Percentiles rank a stretch among this genome's conserved stretches.
Evolutionary conservation across 345 rosid species (phyloP).

Genomic region (Lepidium africanum): DNA sequence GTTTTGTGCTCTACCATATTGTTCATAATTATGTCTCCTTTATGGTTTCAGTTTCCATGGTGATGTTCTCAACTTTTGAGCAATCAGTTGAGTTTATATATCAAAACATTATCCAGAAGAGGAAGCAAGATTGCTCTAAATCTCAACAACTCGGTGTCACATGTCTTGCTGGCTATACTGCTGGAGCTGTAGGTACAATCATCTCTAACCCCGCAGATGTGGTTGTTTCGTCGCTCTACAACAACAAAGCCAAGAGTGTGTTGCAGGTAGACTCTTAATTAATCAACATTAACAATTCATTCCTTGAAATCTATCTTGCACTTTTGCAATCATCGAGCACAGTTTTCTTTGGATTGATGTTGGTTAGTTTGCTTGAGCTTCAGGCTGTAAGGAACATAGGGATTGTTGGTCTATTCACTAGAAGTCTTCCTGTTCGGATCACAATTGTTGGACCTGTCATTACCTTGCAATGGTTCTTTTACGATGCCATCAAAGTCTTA

Average conservation of each 20-base stretch:
- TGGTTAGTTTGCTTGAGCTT: conserved; percentile 3
- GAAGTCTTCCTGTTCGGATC: conserved; percentile 58
- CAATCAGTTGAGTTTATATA: conserved; percentile 56
- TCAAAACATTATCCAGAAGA: conserved; percentile 31
- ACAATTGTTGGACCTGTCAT: conserved; percentile 55
- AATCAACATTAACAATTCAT: neutral
- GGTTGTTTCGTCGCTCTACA: conserved; percentile 47
- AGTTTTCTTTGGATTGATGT: neutral
- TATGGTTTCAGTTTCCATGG: conserved; percentile 48
- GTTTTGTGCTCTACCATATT: neutral
- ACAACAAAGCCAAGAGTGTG: conserved; percentile 40
- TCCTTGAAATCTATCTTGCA: neutral
- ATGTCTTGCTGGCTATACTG: conserved; percentile 67
- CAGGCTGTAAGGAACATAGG: conserved; percentile 60
- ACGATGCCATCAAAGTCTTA: conserved; percentile 49
- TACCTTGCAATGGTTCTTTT: conserved; percentile 56
- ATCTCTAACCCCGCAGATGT: conserved; percentile 61
- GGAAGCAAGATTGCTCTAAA: conserved; percentile 57
- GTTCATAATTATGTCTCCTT: neutral
- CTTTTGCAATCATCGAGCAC: neutral
- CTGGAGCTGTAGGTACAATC: conserved; percentile 62
- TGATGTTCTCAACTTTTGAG: conserved; percentile 76
- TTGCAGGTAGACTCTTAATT: conserved; percentile 28
- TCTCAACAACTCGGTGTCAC: conserved; percentile 66
- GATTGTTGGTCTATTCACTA: conserved; percentile 45